Percentiles rank a stretch among this genome's conserved stretches.
phyloP scores from a whole-genome alignment of 2,329 filamentous ascomycete genomes.

The Teratosphaeria epicoccoides region DNA sequence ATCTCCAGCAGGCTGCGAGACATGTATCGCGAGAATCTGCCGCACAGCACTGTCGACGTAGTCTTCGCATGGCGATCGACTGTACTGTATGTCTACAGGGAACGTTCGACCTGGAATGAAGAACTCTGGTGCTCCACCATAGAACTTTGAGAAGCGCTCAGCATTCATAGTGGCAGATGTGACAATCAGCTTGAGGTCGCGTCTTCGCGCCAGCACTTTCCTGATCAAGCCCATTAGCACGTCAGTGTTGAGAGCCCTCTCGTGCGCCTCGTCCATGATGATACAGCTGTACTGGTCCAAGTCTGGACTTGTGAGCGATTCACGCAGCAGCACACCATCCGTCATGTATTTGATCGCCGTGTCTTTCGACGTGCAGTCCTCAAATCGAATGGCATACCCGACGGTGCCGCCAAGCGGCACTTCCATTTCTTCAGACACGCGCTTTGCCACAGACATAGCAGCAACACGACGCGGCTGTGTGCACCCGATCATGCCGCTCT shows the following conservation, averaged over 20 bases:
- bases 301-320: constrained; percentile 85
- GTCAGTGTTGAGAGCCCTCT: constrained; percentile 90
- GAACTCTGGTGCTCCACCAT: constrained; percentile 90
- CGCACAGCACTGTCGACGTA: constrained; percentile 97
- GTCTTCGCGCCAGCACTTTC: constrained; percentile 79
- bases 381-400: constrained; percentile 95
- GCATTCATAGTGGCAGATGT: constrained; percentile 99
- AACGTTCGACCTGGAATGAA: constrained; percentile 94
- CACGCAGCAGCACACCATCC: constrained; percentile 84
- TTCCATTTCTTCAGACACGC: constrained; percentile 97
- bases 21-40: constrained; percentile 89
- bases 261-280: constrained; percentile 99
- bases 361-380: constrained; percentile 93
- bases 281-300: constrained; percentile 94
- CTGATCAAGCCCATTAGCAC: constrained; percentile 97
- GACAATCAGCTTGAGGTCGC: constrained; percentile 91
- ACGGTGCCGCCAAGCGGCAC: constrained; percentile 78
- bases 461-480: constrained; percentile 94
- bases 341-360: constrained; percentile 99
- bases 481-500: constrained; percentile 82
- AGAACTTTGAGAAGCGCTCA: constrained; percentile 77
- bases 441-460: constrained; percentile 97
- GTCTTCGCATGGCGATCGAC: constrained; percentile 88
- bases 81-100: constrained; percentile 92
- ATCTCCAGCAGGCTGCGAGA: constrained; percentile 84